These are phyloP conservation scores for Quercus tomentella DNA, from an alignment of 331 rosid species.

Conservation along the genomic window DNA sequence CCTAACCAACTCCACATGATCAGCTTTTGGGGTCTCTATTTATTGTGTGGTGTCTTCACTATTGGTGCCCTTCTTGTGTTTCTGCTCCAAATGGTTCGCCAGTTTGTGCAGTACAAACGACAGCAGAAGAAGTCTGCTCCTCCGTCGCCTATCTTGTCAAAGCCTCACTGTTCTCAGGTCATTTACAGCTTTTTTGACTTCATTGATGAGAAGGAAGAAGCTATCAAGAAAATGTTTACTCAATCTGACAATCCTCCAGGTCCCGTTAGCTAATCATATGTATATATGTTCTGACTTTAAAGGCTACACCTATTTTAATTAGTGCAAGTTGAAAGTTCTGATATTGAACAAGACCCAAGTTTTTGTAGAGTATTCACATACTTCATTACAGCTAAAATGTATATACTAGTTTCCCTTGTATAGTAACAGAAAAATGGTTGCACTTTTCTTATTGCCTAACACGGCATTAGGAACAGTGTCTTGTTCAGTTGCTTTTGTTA, in stretches of 20 bases:
- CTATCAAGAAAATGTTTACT: slow-evolving; percentile 70
- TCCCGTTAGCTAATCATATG: slow-evolving; percentile 24
- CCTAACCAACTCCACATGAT: slow-evolving; percentile 57
- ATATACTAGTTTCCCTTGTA: slow-evolving; percentile 7
- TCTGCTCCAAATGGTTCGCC: slow-evolving; percentile 50
- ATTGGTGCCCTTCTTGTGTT: slow-evolving; percentile 44
- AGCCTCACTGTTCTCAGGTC: slow-evolving; percentile 43
- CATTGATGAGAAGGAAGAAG: slow-evolving; percentile 88
- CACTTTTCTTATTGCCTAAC: neutral
- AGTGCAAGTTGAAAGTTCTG: neutral
- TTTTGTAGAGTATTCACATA: neutral
- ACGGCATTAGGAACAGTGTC: neutral
- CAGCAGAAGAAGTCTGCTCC: slow-evolving; percentile 28
- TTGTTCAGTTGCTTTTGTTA: neutral
- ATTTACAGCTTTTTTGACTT: slow-evolving; percentile 57
- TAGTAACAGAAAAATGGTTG: neutral
- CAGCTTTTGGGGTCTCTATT: slow-evolving; percentile 93
- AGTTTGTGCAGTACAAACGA: slow-evolving; percentile 50
- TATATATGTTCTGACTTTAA: neutral
- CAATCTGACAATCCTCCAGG: slow-evolving; percentile 39
- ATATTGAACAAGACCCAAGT: neutral
- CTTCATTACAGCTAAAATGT: neutral
- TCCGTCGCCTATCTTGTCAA: slow-evolving; percentile 27
- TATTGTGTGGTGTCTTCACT: slow-evolving; percentile 46
- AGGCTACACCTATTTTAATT: neutral